phyloP scores from a whole-genome alignment of 305 asterid species.

The Plantago rigida region DNA sequence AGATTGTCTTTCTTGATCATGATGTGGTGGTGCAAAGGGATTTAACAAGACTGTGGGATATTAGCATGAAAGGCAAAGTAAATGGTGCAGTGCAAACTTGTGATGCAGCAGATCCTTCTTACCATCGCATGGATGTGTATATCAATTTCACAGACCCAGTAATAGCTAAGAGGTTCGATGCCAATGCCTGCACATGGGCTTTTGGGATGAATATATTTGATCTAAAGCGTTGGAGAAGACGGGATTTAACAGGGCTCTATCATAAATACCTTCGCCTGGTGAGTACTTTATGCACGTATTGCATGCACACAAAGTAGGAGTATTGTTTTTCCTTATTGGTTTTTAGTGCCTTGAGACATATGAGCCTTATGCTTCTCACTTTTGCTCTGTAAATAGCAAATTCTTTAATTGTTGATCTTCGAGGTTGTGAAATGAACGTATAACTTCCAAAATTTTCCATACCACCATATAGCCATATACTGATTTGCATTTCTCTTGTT shows the following conservation, averaged over 20 bases:
- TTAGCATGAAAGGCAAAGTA: constrained; percentile 63
- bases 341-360: too few species aligned
- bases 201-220: constrained; percentile 82
- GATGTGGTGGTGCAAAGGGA: constrained; percentile 81
- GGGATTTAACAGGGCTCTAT: constrained; percentile 47
- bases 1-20: constrained; percentile 76
- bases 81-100: constrained; percentile 85
- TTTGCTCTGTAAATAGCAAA: background rate
- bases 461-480: too few species aligned
- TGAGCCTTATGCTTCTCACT: too few species aligned
- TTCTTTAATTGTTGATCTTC: background rate
- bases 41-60: constrained; percentile 58
- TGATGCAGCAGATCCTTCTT: constrained; percentile 48
- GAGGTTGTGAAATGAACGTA: background rate
- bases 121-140: constrained; percentile 54
- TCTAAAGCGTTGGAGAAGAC: constrained; percentile 65
- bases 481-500: background rate
- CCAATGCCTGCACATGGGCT: constrained; percentile 75
- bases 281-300: constrained; percentile 23
- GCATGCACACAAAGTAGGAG: background rate
- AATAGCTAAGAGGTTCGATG: constrained; percentile 39
- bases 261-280: constrained; percentile 66
- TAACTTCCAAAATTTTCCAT: too few species aligned
- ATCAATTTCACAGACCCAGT: constrained; percentile 56
- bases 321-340: background rate